Conservation (phyloP, 331 rosid genomes). For the Acacia pycnantha region DNA sequence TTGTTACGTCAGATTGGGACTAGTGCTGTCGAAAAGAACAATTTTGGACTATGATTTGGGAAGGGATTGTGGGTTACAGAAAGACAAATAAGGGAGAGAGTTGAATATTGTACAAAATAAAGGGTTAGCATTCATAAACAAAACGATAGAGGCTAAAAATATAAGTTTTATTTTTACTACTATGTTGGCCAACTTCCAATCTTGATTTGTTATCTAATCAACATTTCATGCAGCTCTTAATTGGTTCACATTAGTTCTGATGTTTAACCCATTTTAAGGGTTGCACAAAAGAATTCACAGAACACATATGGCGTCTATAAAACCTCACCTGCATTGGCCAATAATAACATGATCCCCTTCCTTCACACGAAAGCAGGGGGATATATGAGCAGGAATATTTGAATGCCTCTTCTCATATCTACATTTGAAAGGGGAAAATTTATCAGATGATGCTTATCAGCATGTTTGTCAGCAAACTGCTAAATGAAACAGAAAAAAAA, state of each 20-base stretch:
- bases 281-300: background rate
- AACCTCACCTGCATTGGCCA: conserved; percentile 40
- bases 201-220: background rate
- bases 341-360: conserved; percentile 35
- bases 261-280: background rate
- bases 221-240: background rate
- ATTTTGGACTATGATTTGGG: background rate
- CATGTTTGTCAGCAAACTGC: background rate
- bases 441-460: background rate
- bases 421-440: background rate
- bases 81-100: background rate
- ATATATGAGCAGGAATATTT: conserved; percentile 29
- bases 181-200: background rate
- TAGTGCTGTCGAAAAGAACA: background rate
- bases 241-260: background rate
- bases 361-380: conserved; percentile 29
- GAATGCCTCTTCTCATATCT: conserved; percentile 38
- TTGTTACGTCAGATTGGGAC: too few species aligned
- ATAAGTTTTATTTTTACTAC: background rate
- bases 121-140: background rate
- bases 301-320: background rate
- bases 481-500: background rate
- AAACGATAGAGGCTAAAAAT: background rate
- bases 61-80: background rate
- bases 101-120: background rate